Base-by-base conservation (phyloP, 352 stramenopile genomes). In the Globisporangium heterothallicum region DNA sequence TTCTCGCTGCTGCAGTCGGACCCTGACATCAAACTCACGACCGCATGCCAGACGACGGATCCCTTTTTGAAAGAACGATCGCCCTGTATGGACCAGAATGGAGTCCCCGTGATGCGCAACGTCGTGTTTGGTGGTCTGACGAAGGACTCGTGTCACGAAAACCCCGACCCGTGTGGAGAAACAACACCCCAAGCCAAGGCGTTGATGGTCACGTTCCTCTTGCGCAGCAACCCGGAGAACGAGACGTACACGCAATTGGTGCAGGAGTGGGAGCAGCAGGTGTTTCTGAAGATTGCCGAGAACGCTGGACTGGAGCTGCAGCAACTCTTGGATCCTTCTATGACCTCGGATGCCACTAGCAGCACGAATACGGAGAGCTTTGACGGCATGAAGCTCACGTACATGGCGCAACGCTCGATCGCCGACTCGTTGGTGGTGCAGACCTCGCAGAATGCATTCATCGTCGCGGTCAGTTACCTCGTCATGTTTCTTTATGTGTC, bases 401-500 rank as follows among this genome's bases (percentile, higher is more conserved):
- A 84, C 67, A 95, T 96, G 84, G 86, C 86, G 8, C 63, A 93
- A 63, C 76, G 87, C 21, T 94, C 82, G 3, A 68, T 96, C 32
- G 69, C 80, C 13, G 87, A 96, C 53, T 88, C 81, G 46, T 65
- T 96, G 4, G 56, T 74, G 12, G 77, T 93, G n/a, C 84, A 96
- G 56, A 93, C 81, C 19, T 77, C 72, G 21, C 79, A 95, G 49
- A 96, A 96, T 56, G 80, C 83, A 4, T 95, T 94, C 58, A 81
- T 96, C 38, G 82, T 95, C 22, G 69, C 78, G 1, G 58, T 92
- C n/a, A 92, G 76, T 52, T 96, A 96, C 58, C 19, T 82, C n/a
- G 77, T 88, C 25, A 96, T 96, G 87, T 95, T 96, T 56, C 38
- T 93, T 4, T 96, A 96, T 63, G 83, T 96, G 21, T 88, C 84